A percentile compares a stretch with the other conserved stretches of the same genome.
Conservation (phyloP, 2,329 filamentous ascomycete species). For the Ophiobolus disseminans region DNA sequence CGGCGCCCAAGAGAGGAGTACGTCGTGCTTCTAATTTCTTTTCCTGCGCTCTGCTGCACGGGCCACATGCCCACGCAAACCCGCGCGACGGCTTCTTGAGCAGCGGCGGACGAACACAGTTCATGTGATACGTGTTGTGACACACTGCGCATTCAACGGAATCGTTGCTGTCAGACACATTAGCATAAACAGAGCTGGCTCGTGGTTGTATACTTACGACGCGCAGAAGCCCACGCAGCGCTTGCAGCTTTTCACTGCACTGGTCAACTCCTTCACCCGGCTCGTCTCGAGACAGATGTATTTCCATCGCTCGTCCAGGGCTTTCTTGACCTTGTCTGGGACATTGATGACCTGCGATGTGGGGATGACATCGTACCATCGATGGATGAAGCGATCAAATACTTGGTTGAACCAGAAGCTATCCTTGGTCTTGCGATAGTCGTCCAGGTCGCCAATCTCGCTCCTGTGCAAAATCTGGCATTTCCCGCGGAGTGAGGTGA, state of each 20-base stretch:
- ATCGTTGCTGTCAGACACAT: slow-evolving; percentile 71
- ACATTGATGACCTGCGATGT: slow-evolving; percentile 94
- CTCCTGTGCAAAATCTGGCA: slow-evolving; percentile 88
- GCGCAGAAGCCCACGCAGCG: slow-evolving; percentile 90
- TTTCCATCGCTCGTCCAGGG: slow-evolving; percentile 94
- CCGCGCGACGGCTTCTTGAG: slow-evolving; percentile 96
- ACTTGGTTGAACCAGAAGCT: slow-evolving; percentile 97
- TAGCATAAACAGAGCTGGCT: background rate
- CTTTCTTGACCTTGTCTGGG: slow-evolving; percentile 91
- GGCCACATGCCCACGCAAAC: slow-evolving; percentile 97
- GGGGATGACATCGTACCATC: slow-evolving; percentile 96
- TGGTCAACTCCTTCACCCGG: slow-evolving; percentile 92
- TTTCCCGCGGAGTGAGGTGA: slow-evolving; percentile 91
- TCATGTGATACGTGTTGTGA: slow-evolving; percentile 96
- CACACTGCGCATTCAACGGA: slow-evolving; percentile 98
- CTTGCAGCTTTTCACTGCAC: slow-evolving; percentile 95
- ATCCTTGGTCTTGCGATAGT: slow-evolving; percentile 83
- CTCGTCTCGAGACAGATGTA: slow-evolving; percentile 94
- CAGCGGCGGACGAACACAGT: slow-evolving; percentile 89
- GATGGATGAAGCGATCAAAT: slow-evolving; percentile 97
- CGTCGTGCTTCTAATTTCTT: slow-evolving; percentile 88
- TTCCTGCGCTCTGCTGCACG: slow-evolving; percentile 95
- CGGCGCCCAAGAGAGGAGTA: slow-evolving; percentile 72
- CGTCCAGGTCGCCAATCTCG: slow-evolving; percentile 82
- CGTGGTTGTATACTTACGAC: slow-evolving; percentile 66